Evolutionary conservation across 306 rosid species (phyloP).

Genomic region (Vigna trinervia): DNA sequence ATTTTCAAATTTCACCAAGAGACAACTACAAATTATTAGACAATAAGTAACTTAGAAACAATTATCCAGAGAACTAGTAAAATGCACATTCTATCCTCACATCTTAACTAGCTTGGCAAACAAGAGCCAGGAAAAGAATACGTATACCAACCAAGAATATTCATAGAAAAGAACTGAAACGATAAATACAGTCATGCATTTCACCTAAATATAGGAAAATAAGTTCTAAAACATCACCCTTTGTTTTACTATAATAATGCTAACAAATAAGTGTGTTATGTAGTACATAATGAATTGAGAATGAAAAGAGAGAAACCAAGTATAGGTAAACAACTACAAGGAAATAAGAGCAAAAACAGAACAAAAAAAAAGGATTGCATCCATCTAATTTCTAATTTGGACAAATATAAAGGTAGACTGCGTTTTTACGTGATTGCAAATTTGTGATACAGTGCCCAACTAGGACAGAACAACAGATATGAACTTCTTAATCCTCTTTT

Average conservation of each 20-base stretch:
- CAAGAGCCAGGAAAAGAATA: conserved; percentile 6
- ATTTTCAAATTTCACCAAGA: conserved; percentile 16
- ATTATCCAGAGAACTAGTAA: conserved; percentile 4
- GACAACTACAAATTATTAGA: conserved; percentile 20
- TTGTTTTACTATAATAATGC: not conserved
- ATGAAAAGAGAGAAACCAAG: not conserved
- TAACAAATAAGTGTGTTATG: not conserved
- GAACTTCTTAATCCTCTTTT: not conserved
- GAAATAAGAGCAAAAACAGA: not conserved
- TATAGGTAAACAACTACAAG: not conserved
- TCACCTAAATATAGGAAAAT: not conserved
- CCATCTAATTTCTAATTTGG: conserved; percentile 14
- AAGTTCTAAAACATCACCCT: conserved; percentile 7
- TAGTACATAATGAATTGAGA: conserved; percentile 2
- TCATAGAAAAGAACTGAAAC: conserved; percentile 18
- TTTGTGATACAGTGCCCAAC: conserved; percentile 16
- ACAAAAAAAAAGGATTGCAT: not conserved
- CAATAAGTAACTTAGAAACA: not conserved
- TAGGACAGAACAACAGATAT: not conserved
- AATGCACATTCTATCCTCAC: conserved; percentile 9
- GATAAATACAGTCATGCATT: not conserved
- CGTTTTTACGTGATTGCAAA: conserved; percentile 7
- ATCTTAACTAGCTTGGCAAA: conserved; percentile 23
- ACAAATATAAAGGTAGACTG: conserved; percentile 8
- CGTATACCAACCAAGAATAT: not conserved